A percentile compares a stretch with the other conserved stretches of the same genome.
Conservation (phyloP, 176 grass and related monocot species). For the Bothriochloa decipiens region DNA sequence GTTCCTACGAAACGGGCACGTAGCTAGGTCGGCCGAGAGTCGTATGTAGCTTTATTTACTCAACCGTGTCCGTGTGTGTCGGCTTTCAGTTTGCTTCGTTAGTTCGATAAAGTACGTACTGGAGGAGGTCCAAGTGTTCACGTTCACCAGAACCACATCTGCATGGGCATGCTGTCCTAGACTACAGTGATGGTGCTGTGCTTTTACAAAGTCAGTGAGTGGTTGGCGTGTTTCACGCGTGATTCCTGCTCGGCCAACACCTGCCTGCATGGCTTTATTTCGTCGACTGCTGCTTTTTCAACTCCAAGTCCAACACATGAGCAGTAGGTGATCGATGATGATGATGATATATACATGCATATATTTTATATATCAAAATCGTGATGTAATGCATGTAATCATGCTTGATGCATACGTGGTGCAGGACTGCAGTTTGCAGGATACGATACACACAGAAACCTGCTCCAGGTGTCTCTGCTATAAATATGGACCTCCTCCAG, state of each 20-base stretch:
- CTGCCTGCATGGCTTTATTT: too few relatives aligned
- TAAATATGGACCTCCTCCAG: not conserved
- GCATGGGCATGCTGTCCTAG: not conserved
- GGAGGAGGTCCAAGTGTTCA: not conserved
- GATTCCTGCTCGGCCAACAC: slow-evolving; percentile 5
- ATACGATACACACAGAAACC: not conserved
- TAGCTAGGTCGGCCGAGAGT: not conserved
- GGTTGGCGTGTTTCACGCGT: slow-evolving; percentile 13
- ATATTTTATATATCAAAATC: not conserved
- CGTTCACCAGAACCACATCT: not conserved
- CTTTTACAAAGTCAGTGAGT: not conserved
- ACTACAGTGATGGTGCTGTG: not conserved
- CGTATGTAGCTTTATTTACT: not conserved
- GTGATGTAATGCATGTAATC: not conserved
- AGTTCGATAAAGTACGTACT: not conserved
- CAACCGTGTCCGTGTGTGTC: not conserved
- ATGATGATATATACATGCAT: not conserved
- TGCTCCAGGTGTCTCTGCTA: not conserved
- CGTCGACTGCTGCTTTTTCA: not conserved
- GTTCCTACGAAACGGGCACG: not conserved
- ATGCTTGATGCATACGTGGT: not conserved
- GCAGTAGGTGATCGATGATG: not conserved
- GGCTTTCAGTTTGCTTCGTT: not conserved
- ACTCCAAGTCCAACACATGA: slow-evolving; percentile 36
- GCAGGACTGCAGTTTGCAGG: not conserved